These are phyloP conservation scores for Deuterostichococcus epilithicus DNA, from an alignment of 139 green algal genomes.

Conservation along the genomic window DNA sequence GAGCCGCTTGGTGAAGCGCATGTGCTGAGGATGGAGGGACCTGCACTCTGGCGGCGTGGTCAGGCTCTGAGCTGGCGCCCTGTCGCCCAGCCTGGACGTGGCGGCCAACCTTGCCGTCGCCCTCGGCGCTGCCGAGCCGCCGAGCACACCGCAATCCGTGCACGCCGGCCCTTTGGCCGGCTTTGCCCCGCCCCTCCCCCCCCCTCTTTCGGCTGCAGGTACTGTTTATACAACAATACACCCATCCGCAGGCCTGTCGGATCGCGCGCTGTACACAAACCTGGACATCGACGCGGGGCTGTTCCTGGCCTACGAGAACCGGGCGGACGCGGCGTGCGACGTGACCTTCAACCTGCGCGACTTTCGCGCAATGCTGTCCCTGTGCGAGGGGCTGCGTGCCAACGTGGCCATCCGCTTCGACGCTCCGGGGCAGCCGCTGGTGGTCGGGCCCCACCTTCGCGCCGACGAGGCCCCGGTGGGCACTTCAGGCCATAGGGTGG, in stretches of 20 bases:
- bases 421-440: conserved; percentile 45
- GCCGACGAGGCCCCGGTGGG: conserved; percentile 1
- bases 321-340: conserved; percentile 24
- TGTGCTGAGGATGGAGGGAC: no score
- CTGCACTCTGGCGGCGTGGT: no score
- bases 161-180: no score
- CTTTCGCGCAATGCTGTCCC: conserved; percentile 54
- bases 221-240: neutral
- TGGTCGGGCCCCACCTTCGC: conserved; percentile 48
- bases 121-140: no score
- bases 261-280: conserved; percentile 51
- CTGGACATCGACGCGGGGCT: conserved; percentile 53
- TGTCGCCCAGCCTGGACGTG: no score
- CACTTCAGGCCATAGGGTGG: no score
- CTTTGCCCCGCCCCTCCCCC: neutral
- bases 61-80: no score
- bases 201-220: neutral
- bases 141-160: no score
- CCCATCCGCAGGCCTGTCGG: conserved; percentile 28
- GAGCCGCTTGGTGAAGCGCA: no score
- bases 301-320: conserved; percentile 59
- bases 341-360: conserved; percentile 78
- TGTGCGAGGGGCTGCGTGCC: conserved; percentile 47
- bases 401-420: conserved; percentile 50
- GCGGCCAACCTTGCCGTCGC: no score